These are phyloP conservation scores for Solanum pinnatisectum DNA, from an alignment of 257 asterid species.

Conservation along the genomic window DNA sequence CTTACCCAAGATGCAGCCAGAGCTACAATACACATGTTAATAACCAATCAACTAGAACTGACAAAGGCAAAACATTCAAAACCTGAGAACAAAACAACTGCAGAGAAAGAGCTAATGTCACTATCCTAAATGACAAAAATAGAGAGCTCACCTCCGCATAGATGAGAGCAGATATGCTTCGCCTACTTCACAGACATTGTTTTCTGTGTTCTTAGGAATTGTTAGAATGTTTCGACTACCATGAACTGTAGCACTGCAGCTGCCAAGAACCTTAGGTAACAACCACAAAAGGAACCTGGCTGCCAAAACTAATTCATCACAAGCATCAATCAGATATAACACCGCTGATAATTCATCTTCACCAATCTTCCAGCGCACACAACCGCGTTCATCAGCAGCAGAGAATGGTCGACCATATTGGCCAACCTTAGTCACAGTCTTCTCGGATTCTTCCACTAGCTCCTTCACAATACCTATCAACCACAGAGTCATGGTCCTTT, in stretches of 20 bases:
- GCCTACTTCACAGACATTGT: slow-evolving; percentile 60
- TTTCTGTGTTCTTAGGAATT: slow-evolving; percentile 59
- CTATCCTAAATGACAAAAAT: background rate
- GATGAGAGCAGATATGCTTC: slow-evolving; percentile 82
- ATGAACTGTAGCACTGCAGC: slow-evolving; percentile 44
- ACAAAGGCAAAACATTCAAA: background rate
- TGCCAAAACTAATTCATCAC: slow-evolving; percentile 67
- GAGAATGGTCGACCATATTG: slow-evolving; percentile 53
- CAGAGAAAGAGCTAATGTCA: background rate
- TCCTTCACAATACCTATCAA: slow-evolving; percentile 63
- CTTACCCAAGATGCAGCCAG: background rate
- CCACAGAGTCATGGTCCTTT: slow-evolving; percentile 64
- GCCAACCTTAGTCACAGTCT: slow-evolving; percentile 47
- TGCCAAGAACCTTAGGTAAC: slow-evolving; percentile 70
- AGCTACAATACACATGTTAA: background rate
- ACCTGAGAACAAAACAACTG: background rate
- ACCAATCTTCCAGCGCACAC: slow-evolving; percentile 74
- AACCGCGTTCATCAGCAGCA: slow-evolving; percentile 57
- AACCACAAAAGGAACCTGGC: slow-evolving; percentile 81
- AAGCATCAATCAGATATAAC: slow-evolving; percentile 77
- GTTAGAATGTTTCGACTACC: slow-evolving; percentile 49
- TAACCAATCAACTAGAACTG: background rate
- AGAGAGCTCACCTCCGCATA: slow-evolving; percentile 52
- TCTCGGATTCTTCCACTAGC: slow-evolving; percentile 75
- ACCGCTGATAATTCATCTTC: slow-evolving; percentile 77